These are phyloP conservation scores for Hyaloraphidium curvatum DNA, from an alignment of 192 early-diverging fungal genomes.

Conservation along the genomic window DNA sequence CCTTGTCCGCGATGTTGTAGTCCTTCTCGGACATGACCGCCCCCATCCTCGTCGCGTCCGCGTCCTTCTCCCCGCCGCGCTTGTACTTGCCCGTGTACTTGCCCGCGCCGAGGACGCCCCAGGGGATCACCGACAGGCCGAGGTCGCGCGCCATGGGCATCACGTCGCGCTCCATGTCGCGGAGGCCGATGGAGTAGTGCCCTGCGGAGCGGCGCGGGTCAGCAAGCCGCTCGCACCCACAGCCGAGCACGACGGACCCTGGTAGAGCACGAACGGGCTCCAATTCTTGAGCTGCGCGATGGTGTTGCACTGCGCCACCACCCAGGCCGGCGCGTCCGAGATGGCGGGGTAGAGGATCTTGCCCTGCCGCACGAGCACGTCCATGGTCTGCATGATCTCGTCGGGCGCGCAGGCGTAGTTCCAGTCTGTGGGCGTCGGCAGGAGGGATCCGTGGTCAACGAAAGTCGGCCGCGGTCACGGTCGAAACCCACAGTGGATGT, in stretches of 20 bases:
- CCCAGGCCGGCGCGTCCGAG: conserved; percentile 1
- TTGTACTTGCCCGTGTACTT: conserved; percentile 4
- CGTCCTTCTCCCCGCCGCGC: not conserved
- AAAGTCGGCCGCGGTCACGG: too few relatives aligned
- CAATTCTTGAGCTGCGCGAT: not conserved
- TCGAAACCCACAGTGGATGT: too few relatives aligned
- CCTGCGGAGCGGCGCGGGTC: not conserved
- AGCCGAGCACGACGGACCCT: not conserved
- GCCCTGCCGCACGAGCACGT: not conserved
- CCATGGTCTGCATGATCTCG: not conserved
- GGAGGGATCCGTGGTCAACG: too few relatives aligned
- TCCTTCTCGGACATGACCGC: not conserved
- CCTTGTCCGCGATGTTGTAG: conserved; percentile 1
- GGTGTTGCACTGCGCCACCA: not conserved
- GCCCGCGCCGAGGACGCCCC: not conserved
- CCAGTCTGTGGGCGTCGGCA: not conserved
- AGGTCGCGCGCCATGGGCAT: not conserved
- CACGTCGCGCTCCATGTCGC: not conserved
- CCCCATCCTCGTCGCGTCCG: not conserved
- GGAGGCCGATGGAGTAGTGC: not conserved
- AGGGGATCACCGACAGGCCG: not conserved
- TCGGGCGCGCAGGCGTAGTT: not conserved
- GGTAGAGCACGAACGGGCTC: conserved; percentile 1
- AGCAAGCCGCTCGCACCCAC: not conserved
- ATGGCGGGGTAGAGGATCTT: conserved; percentile 4